phyloP scores from a whole-genome alignment of 768 basidiomycete species.

The Leccinum barrowsii region DNA sequence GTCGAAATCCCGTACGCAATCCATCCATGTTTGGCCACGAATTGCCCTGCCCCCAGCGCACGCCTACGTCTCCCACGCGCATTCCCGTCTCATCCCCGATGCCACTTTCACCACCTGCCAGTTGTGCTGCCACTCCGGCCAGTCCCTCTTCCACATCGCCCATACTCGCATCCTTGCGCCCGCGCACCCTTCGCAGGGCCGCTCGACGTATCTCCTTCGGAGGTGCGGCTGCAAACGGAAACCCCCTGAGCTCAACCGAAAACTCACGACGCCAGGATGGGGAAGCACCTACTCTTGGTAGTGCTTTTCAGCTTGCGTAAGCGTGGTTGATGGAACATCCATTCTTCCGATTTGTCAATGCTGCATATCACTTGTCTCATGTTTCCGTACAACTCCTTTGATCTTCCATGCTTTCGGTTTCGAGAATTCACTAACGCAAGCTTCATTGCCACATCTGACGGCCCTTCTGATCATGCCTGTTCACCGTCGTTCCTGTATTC shows the following conservation, averaged over 20 bases:
- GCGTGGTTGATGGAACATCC: not conserved
- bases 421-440: not conserved
- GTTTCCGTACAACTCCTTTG: not conserved
- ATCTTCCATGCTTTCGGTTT: not conserved
- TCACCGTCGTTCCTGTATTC: conserved; percentile 4
- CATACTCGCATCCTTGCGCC: conserved; percentile 18
- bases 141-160: conserved; percentile 14
- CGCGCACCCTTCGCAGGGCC: conserved; percentile 30
- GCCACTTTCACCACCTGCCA: conserved; percentile 17
- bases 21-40: conserved; percentile 68
- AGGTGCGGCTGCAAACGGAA: conserved; percentile 34
- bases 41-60: conserved; percentile 45
- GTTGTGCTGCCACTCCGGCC: conserved; percentile 5
- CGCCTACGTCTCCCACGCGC: conserved; percentile 29
- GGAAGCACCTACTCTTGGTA: conserved; percentile 48
- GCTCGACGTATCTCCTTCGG: conserved; percentile 68
- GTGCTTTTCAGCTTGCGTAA: conserved; percentile 68
- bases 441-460: not conserved
- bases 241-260: conserved; percentile 36
- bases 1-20: conserved; percentile 51
- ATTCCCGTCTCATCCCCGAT: conserved; percentile 30
- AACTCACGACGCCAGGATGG: conserved; percentile 25
- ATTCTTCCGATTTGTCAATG: conserved; percentile 8
- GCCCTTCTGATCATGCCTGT: not conserved
- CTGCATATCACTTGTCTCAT: conserved; percentile 5